Evolutionary conservation across 2,329 filamentous ascomycete species (phyloP).

Genomic region (Aureobasidium sp.): DNA sequence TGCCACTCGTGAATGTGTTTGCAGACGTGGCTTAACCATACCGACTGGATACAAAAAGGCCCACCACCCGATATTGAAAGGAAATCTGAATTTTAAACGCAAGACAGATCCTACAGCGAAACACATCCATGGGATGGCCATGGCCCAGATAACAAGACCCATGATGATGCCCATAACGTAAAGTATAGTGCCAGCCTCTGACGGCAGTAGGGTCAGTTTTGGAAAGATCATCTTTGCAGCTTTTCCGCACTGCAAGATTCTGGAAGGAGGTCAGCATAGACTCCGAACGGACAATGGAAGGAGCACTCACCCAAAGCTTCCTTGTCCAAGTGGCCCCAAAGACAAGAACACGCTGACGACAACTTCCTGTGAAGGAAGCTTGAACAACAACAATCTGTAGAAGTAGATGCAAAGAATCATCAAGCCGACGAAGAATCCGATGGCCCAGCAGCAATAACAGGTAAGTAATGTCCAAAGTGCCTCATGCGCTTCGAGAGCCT

Average conservation of each 20-base stretch:
- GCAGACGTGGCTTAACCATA: background rate
- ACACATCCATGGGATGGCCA: constrained; percentile 47
- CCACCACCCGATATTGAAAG: constrained; percentile 59
- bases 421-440: constrained; percentile 54
- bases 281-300: background rate
- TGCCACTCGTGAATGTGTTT: background rate
- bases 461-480: constrained; percentile 56
- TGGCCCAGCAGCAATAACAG: constrained; percentile 63
- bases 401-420: constrained; percentile 62
- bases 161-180: constrained; percentile 50
- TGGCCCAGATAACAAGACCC: constrained; percentile 50
- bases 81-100: constrained; percentile 35
- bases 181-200: constrained; percentile 46
- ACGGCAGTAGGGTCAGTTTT: constrained; percentile 30
- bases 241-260: constrained; percentile 43
- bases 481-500: constrained; percentile 49
- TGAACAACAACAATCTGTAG: constrained; percentile 59
- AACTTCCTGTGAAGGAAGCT: constrained; percentile 58
- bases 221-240: constrained; percentile 37
- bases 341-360: constrained; percentile 63
- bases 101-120: constrained; percentile 46
- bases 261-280: constrained; percentile 19
- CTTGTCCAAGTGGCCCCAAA: constrained; percentile 59
- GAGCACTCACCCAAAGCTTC: constrained; percentile 44
- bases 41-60: constrained; percentile 50